Evolutionary conservation across 164 flowering plant species (phyloP), one percentile per base, ranked within the genome.

Genomic region (Echeveria elegans): DNA sequence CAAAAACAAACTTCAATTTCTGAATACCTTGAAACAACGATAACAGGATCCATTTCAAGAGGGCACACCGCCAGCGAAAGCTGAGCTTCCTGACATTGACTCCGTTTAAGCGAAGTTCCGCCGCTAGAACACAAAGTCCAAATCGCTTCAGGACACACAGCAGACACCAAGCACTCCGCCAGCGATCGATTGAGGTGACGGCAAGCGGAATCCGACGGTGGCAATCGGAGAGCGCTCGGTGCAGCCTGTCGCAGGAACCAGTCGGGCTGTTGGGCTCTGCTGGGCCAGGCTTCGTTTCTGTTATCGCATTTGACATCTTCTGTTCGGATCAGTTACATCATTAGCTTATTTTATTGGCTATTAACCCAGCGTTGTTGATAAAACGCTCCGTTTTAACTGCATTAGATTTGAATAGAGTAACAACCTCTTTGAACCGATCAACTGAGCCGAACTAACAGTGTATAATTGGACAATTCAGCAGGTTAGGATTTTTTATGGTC

Each of bases 141-240:
- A 0, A 92, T 91, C 7, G 92, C 92, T 69, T 86, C 95, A 26
- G 95, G 96, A 67, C 96, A 92, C 8, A 72, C 80, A 53, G 56
- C 59, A 2, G 87, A 69, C 45, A 89, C 85, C 66, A 88, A 18
- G 72, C 96, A 92, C 70, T 84, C 71, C 6, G 94, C 97, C 52
- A 92, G 77, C 0, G 85, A 77, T 0, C 83, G 79, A 75, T 83
- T 88, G 72, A 92, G 77, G 19, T 72, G 68, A 24, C 62, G 74
- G 4, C 84, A 86, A 1, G 75, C 70, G 8, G 81, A n/a, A 84
- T 66, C 18, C 86, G 86, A 16, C 80, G 77, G 81, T 87, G 86
- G 78, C 95, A 92, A 34, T 85, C 86, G 63, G 66, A 10, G 30
- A 88, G 76, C 7, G 95, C 86, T 58, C 67, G 72, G 30, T 84